These are phyloP conservation scores for Blastobotrys terrestris DNA, from an alignment of 805 yeast genomes.

Conservation along the genomic window DNA sequence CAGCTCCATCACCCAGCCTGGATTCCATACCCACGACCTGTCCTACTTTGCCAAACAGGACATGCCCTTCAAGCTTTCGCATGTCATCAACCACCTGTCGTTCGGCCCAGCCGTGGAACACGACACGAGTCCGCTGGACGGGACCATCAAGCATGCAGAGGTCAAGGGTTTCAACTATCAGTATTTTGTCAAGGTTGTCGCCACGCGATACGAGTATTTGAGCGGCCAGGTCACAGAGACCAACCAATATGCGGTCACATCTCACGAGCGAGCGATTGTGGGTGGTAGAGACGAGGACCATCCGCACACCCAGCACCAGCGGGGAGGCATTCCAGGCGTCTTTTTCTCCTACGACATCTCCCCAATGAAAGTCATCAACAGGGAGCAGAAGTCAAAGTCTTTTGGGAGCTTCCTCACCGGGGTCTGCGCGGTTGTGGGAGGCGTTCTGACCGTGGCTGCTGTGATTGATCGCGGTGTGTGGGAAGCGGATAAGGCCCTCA, in stretches of 20 bases:
- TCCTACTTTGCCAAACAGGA: slow-evolving; percentile 56
- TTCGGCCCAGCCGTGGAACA: slow-evolving; percentile 51
- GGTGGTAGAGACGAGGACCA: slow-evolving; percentile 94
- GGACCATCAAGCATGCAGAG: slow-evolving; percentile 35
- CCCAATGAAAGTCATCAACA: slow-evolving; percentile 84
- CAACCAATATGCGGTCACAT: slow-evolving; percentile 83
- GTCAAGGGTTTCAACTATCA: slow-evolving; percentile 59
- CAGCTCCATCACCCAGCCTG: slow-evolving; percentile 50
- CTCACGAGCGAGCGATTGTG: slow-evolving; percentile 73
- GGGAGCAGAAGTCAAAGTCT: slow-evolving; percentile 60
- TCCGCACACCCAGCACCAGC: slow-evolving; percentile 61
- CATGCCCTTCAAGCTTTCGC: slow-evolving; percentile 66
- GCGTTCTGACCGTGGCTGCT: slow-evolving; percentile 88
- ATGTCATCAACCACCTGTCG: slow-evolving; percentile 69
- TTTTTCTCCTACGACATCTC: slow-evolving; percentile 86
- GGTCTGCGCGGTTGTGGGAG: slow-evolving; percentile 85
- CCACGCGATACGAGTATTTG: slow-evolving; percentile 74
- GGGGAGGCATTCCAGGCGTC: slow-evolving; percentile 89
- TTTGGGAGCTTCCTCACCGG: slow-evolving; percentile 81
- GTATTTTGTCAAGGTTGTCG: slow-evolving; percentile 84
- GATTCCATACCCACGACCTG: slow-evolving; percentile 73
- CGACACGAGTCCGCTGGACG: slow-evolving; percentile 66
- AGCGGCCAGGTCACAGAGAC: slow-evolving; percentile 56
- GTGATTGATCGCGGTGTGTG: slow-evolving; percentile 80
- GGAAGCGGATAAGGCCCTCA: slow-evolving; percentile 76